phyloP scores from a whole-genome alignment of 2,329 filamentous ascomycete genomes.

The Cordyceps fumosorosea region DNA sequence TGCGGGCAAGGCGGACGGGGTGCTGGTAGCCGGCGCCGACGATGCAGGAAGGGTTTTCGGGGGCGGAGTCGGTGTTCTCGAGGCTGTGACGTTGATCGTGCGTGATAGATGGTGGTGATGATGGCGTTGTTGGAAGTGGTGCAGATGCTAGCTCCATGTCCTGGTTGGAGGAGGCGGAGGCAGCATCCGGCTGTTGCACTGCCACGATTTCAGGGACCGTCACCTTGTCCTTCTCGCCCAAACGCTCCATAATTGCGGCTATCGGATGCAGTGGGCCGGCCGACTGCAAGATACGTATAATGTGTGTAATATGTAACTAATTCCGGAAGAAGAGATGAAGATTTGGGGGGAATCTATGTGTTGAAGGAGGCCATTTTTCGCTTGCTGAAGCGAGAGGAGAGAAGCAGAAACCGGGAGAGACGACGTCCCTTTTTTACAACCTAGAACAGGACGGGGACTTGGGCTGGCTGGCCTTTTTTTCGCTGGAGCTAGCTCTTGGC shows the following conservation, averaged over 20 bases:
- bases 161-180: not conserved
- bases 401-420: not conserved
- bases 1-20: constrained; percentile 2
- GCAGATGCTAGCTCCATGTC: not conserved
- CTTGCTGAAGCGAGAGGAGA: not conserved
- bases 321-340: not conserved
- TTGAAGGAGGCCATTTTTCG: not conserved
- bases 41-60: constrained; percentile 1
- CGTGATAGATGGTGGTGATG: not conserved
- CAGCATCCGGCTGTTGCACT: constrained; percentile 10
- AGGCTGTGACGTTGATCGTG: not conserved
- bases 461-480: not conserved
- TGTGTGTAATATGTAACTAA: not conserved
- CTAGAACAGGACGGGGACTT: not conserved
- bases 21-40: constrained; percentile 1
- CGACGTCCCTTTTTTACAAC: not conserved
- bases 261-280: constrained; percentile 8
- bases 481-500: not conserved
- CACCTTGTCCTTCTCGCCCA: constrained; percentile 4
- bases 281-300: not conserved
- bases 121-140: not conserved
- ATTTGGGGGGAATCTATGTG: not conserved
- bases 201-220: constrained; percentile 11
- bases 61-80: not conserved
- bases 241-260: constrained; percentile 9